Evolutionary conservation across 371 early-diverging fungal species (phyloP), one percentile per base, ranked within the genome.

Genomic region (Rhizopus sp.): DNA sequence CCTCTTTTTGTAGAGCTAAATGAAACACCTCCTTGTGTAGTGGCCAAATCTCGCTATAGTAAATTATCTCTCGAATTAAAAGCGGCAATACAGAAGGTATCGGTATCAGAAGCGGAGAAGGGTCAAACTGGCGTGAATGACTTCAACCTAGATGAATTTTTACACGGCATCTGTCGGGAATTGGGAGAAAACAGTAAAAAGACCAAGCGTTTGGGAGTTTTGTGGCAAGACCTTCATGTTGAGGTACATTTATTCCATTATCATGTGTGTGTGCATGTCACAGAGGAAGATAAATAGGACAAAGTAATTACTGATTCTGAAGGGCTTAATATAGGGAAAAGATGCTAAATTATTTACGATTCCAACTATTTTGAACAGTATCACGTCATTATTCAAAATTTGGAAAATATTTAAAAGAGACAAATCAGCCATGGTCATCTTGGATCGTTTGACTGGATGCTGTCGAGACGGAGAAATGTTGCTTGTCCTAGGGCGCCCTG

Each of bases 381-480:
- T 62, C 4, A 29, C 47, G 31, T 42, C 7, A 72, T 69, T 50
- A 65, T 68, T 52, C 68, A 78, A 30, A 68, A 65, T 72, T 7
- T 73, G 73, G 71, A 72, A 66, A 59, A 37, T 46, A 16, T 59
- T 55, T 64, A 5, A 55, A 57, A 5, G 65, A 29, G 42, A 44
- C 5, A 32, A 15, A 13, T 40, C 41, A n/a, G 62, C 54, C 23
- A 70, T 63, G 29, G 63, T 56, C 0, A 83, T 89, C 47, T 63
- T 88, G 7, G 63, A 80, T 37, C 63, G 78, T n/a, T 57, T 82
- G 46, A 77, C 79, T 33, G 90, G 90, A 7, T 84, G 76, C 46
- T 80, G 82, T 31, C 69, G 73, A 16, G 84, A 83, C 9, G 88
- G 88, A 7, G 88, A 89, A 62, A 88, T 89, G 88, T 62, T 89